These are phyloP conservation scores for Lignosus rhinocerotis DNA, from an alignment of 1,284 basidiomycete genomes.

Conservation along the genomic window DNA sequence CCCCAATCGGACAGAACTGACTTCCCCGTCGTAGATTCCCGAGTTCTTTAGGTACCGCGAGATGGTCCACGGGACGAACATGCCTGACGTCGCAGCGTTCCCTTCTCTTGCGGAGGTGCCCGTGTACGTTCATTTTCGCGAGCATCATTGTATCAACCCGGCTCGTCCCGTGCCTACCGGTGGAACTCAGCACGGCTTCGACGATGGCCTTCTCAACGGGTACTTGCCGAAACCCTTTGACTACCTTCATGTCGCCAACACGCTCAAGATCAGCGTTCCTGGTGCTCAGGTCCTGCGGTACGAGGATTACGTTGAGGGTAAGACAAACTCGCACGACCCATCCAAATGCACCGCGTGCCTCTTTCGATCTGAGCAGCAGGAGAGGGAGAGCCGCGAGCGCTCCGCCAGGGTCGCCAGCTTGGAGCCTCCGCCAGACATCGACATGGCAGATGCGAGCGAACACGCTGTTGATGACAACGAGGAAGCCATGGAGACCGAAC, in stretches of 20 bases:
- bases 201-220: slow-evolving; percentile 53
- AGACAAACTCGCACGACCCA: slow-evolving; percentile 42
- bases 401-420: neutral
- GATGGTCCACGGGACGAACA: slow-evolving; percentile 28
- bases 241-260: slow-evolving; percentile 26
- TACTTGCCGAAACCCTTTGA: slow-evolving; percentile 46
- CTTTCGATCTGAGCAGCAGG: slow-evolving; percentile 24
- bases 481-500: slow-evolving; percentile 15
- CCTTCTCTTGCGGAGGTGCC: slow-evolving; percentile 32
- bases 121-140: slow-evolving; percentile 54
- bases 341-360: slow-evolving; percentile 39
- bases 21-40: slow-evolving; percentile 32
- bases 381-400: slow-evolving; percentile 24
- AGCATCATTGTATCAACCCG: slow-evolving; percentile 53
- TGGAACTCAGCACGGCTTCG: slow-evolving; percentile 32
- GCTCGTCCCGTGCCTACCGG: slow-evolving; percentile 33
- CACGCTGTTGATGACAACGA: slow-evolving; percentile 22
- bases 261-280: slow-evolving; percentile 20
- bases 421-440: neutral
- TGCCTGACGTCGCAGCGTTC: slow-evolving; percentile 18
- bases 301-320: slow-evolving; percentile 37
- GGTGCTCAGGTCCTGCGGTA: slow-evolving; percentile 28
- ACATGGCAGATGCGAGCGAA: neutral
- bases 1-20: neutral
- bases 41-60: slow-evolving; percentile 35